Evolutionary conservation across 768 basidiomycete genomes (phyloP), one percentile per base, ranked within the genome.

Genomic region (Mycena rosella): DNA sequence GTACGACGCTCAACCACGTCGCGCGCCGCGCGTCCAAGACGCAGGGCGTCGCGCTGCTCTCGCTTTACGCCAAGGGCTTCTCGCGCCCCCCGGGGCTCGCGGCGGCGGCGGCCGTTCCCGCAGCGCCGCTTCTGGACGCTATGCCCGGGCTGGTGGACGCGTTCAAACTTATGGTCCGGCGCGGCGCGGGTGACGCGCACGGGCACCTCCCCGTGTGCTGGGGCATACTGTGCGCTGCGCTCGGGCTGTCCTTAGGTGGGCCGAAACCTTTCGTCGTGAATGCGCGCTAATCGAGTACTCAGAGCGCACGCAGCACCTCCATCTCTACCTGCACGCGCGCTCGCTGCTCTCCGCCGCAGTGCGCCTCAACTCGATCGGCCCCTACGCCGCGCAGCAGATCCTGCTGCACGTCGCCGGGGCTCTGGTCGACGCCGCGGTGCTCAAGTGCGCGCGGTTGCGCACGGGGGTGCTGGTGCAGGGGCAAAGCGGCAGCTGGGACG

Each of bases 191-290:
- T 54, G 86, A 86, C 45, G 85, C 86, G 0, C 85, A 83, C 29
- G 97, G 96, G 0, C 97, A 99, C 80, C 84, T 98, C 47, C 94
- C 96, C 0, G 81, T 95, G 18, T 97, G 95, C 78, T 99, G 96
- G 92, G 98, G 94, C 3, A 84, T 94, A 1, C 79, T 99, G 58
- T 92, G 92, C 2, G 91, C 88, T 24, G 89, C 91, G 1, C 85
- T 98, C 17, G 91, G 89, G 9, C 78, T 96, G 40, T 85, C 89
- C 13, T 77, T 92, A 69, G 91, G 96, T 96, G 72, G 58, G 76
- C 68, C 38, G 53, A 58, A 17, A 38, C n/a, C 55, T 67, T 24
- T 40, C 45, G 11, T 34, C 17, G 17, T 20, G 47, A 32, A 30
- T 30, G 29, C 9, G 36, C 51, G 52, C 40, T 72, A 34, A 73